Base-by-base conservation (phyloP, 2,329 filamentous ascomycete genomes). In the Verticillium isaacii region DNA sequence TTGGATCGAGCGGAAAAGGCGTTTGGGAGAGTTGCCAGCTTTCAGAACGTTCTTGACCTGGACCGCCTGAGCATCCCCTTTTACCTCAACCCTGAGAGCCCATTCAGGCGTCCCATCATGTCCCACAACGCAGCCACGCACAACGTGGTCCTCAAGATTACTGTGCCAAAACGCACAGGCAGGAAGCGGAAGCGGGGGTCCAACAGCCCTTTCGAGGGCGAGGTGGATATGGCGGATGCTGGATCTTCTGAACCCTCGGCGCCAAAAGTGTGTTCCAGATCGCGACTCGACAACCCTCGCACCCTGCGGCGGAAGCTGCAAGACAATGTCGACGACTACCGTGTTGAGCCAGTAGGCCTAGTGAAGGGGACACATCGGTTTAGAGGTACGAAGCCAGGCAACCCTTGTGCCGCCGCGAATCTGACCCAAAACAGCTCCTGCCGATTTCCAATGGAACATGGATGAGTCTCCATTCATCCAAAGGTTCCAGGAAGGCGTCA, bases 361-460 rank as follows among this genome's bases (percentile, higher is more conserved):
- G 85, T 97, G 64, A 85, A 88, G 61, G 87, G 91, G 67, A 95
- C 90, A 1, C 93, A 98, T 79, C 86, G 94, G 41, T 99, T 96
- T 74, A 86, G 94, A 72, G 88, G 88, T 83, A 73, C 65, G 74
- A 60, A 15, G 5, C 58, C 7, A 37, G 2, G 50, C 58, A n/a
- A 25, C 32, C 7, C 8, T 11, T 15, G 32, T 5, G 25, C 11
- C 50, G 45, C 9, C 11, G 5, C 32, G 17, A 32, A 60, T 32
- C 59, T 61, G 9, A 64, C 56, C 19, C n/a, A 11, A 6, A 19
- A n/a, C 32, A 86, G 85, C 84, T 36, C 82, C 96, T 66, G 89
- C 92, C 9, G 94, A 98, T 74, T 96, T 96, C 70, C 92, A 96
- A 69, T 94, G 89, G 75, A 87, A 91, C 25, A 87, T 89, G 58